Evolutionary conservation across 352 stramenopile species (phyloP).

Genomic region (Elongisporangium prolatum): DNA sequence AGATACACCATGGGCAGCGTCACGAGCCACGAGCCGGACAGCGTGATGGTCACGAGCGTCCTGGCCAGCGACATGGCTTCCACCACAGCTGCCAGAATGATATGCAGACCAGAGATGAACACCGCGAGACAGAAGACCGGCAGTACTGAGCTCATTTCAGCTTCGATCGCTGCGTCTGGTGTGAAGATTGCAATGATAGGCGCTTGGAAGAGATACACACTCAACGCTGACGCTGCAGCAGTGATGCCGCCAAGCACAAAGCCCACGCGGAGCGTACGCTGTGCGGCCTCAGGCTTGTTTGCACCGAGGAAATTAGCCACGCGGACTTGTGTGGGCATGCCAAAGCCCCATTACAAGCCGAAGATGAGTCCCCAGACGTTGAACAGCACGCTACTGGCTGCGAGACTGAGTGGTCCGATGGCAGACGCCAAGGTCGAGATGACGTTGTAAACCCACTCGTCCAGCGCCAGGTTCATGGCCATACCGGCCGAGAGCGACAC

Average conservation of each 20-base stretch:
- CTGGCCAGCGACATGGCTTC: constrained; percentile 76
- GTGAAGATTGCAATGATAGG: constrained; percentile 60
- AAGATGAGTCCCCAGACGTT: constrained; percentile 83
- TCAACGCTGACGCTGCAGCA: constrained; percentile 43
- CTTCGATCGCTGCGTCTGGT: constrained; percentile 40
- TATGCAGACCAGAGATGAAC: constrained; percentile 70
- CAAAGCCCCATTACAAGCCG: constrained; percentile 80
- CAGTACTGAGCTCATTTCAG: constrained; percentile 45
- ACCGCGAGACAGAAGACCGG: constrained; percentile 70
- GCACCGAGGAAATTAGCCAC: constrained; percentile 70
- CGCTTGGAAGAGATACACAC: constrained; percentile 41
- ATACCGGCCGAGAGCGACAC: constrained; percentile 61
- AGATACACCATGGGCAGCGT: constrained; percentile 59
- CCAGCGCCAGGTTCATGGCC: constrained; percentile 74
- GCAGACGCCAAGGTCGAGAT: constrained; percentile 60
- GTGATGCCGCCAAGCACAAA: constrained; percentile 59
- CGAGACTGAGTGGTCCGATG: constrained; percentile 54
- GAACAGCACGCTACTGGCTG: constrained; percentile 79
- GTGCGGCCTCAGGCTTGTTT: constrained; percentile 46
- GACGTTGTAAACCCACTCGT: constrained; percentile 80
- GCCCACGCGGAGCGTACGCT: constrained; percentile 54
- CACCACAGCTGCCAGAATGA: constrained; percentile 73
- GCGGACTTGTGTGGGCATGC: constrained; percentile 71
- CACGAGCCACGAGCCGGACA: constrained; percentile 65
- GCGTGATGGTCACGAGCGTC: constrained; percentile 67